phyloP scores from a whole-genome alignment of 352 stramenopile species.

The Phytopythium sindhum region DNA sequence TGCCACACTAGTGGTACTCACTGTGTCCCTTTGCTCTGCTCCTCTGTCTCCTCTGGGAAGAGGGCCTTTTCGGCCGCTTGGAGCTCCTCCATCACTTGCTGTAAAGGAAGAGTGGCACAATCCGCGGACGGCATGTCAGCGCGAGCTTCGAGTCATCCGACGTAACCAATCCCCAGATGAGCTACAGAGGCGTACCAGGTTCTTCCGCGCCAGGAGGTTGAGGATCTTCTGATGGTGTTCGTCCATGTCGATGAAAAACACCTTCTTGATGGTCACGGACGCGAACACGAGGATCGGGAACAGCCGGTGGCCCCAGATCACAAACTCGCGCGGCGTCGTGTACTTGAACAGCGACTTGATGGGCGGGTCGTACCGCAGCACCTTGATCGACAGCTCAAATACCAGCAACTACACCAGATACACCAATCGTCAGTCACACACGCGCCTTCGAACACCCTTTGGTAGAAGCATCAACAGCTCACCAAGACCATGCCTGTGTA shows the following conservation, averaged over 20 bases:
- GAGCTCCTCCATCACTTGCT: slow-evolving; percentile 31
- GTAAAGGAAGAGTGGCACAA: neutral
- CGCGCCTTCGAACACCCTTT: neutral
- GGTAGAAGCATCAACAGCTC: neutral
- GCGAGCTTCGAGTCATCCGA: neutral
- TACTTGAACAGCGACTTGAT: slow-evolving; percentile 37
- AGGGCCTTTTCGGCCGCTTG: slow-evolving; percentile 18
- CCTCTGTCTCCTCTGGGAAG: slow-evolving; percentile 14
- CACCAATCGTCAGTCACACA: neutral
- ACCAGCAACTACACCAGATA: slow-evolving; percentile 31
- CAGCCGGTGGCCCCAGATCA: slow-evolving; percentile 52
- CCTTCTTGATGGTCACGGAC: slow-evolving; percentile 38
- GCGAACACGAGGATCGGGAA: slow-evolving; percentile 50
- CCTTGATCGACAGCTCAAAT: slow-evolving; percentile 48
- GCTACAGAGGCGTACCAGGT: slow-evolving; percentile 25
- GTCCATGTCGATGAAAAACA: slow-evolving; percentile 62
- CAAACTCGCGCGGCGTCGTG: slow-evolving; percentile 54
- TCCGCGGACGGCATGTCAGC: neutral
- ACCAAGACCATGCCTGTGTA: slow-evolving; percentile 44
- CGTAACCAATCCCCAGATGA: too few relatives aligned
- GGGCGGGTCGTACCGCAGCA: slow-evolving; percentile 57
- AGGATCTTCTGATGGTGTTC: slow-evolving; percentile 45
- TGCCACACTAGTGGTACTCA: neutral
- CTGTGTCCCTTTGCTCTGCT: slow-evolving; percentile 9
- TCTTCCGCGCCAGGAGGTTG: slow-evolving; percentile 49